Base-by-base conservation (phyloP, 179 eudicot species). In the Beta macrorhiza region DNA sequence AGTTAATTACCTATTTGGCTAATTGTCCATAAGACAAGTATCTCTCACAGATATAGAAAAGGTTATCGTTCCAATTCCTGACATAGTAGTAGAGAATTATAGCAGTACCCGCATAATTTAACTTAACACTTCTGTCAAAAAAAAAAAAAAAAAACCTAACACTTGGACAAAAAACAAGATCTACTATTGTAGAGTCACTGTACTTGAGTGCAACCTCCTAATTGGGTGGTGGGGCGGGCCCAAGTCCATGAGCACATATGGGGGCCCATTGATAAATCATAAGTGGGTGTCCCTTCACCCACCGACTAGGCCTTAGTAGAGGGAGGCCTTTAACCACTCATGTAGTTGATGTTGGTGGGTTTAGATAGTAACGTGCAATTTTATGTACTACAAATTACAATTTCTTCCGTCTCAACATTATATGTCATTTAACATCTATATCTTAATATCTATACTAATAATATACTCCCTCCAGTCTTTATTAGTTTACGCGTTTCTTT, bases 251-350 rank as follows among this genome's bases (percentile, higher is more conserved):
- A 72, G 57, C 19, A n/a, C 25, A 20, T 13, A 42, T 12, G 68
- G 20, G 83, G 83, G 76, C 75, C 76, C 76, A 75, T 74, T 44
- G 42, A 37, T 37, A 37, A 37, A 37, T 37, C 15, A 19, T 37
- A 13, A 58, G 75, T 57, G 32, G 3, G 17, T 69, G 80, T 76
- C 58, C 1, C 69, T 64, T 45, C 62, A 81, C 75, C 83, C 22
- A 76, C 75, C 80, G 79, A 81, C 82, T 72, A 53, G 77, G 82
- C 61, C 82, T 16, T 45, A 29, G 15, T 25, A 20, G 32, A 14
- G 29, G 74, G 65, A 53, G 57, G 63, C 57, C 69, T 58, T 49
- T 69, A 42, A 47, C 73, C 73, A 67, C 72, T 4, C 73, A 69
- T 67, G 72, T 67, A 32, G 49, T 4, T 37, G 32, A 29, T 29